Evolutionary conservation across 164 flowering plant species (phyloP).

Genomic region (Kingdonia uniflora): DNA sequence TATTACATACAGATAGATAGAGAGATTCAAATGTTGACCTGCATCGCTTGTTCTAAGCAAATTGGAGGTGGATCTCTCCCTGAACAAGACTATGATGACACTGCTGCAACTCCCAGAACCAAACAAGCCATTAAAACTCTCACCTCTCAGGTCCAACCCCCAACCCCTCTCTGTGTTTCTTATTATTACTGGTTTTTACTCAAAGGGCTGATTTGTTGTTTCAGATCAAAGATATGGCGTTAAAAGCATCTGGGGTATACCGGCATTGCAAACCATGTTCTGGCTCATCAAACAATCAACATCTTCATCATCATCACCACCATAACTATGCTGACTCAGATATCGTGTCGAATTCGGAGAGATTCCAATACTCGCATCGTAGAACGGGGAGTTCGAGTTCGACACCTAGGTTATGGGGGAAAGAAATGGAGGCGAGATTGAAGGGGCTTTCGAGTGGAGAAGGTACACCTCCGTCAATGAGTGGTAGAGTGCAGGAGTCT

Average conservation of each 20-base stretch:
- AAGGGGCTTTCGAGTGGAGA: conserved; percentile 80
- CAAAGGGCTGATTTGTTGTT: neutral
- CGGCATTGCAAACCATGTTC: conserved; percentile 84
- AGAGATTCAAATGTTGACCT: conserved; percentile 85
- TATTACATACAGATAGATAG: too few species aligned
- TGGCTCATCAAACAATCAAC: conserved; percentile 36
- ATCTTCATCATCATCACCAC: conserved; percentile 25
- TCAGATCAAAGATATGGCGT: conserved; percentile 93
- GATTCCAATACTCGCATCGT: conserved; percentile 46
- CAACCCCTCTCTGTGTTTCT: too few species aligned
- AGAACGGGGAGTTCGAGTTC: conserved; percentile 59
- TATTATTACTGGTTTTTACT: neutral
- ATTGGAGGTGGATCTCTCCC: conserved; percentile 12
- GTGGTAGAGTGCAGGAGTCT: conserved; percentile 41
- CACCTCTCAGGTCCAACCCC: conserved; percentile 47
- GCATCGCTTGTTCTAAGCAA: conserved; percentile 88
- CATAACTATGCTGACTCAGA: conserved; percentile 52
- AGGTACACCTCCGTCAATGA: conserved; percentile 62
- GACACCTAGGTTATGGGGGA: conserved; percentile 64
- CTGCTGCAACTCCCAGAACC: conserved; percentile 33
- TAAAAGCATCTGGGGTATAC: conserved; percentile 89
- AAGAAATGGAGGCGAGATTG: conserved; percentile 55
- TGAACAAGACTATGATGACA: neutral
- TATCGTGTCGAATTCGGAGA: conserved; percentile 49
- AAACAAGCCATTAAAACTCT: conserved; percentile 66